Base-by-base conservation (phyloP, 1,139 yeast genomes). In the Geotrichum fermentans region DNA sequence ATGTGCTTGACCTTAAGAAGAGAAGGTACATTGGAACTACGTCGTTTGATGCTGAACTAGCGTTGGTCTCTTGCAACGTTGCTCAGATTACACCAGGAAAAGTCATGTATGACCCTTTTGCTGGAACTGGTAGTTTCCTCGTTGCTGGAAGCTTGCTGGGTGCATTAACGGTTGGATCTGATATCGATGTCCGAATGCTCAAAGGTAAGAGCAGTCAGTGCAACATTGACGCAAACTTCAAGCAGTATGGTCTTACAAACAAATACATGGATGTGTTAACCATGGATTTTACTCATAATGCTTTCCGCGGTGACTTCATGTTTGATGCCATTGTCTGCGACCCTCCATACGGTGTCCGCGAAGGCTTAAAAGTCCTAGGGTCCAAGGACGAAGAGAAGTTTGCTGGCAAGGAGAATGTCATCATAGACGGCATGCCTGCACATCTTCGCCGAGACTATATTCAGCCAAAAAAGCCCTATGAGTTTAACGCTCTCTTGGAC, bases 311-410 rank as follows among this genome's bases (percentile, higher is more conserved):
- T 0, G 73, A 76, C 58, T 69, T 92, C 39, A 66, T 62, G 34
- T 75, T 94, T 16, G 96, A 92, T 60, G 77, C 89, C 1, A 89
- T 92, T 13, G 79, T 92, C 1, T 90, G 97, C 63, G 99, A 92
- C 66, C 98, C 98, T 1, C 99, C 99, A 0, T 92, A 92, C 64
- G 99, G 98, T 2, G 95, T 92, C 1, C 75, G 99, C 59, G 99
- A 94, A 65, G 96, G 97, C 0, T 77, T 94, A 43, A 87, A 88
- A 62, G 96, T 90, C 0, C 79, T 95, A 52, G 98, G 99, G 1
- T 86, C 95, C 1, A 80, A 77, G 55, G 76, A 86, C 58, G 75
- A 79, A 0, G 79, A 74, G 52, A 72, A 71, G 53, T 74, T 75
- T 52, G 78, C 74, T 20, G 95, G 92, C 0, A 77, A 86, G 58